Percentiles rank a stretch among this genome's conserved stretches.
Evolutionary conservation across 176 grass and related monocot species (phyloP).

Genomic region (Urochloa ruziziensis): DNA sequence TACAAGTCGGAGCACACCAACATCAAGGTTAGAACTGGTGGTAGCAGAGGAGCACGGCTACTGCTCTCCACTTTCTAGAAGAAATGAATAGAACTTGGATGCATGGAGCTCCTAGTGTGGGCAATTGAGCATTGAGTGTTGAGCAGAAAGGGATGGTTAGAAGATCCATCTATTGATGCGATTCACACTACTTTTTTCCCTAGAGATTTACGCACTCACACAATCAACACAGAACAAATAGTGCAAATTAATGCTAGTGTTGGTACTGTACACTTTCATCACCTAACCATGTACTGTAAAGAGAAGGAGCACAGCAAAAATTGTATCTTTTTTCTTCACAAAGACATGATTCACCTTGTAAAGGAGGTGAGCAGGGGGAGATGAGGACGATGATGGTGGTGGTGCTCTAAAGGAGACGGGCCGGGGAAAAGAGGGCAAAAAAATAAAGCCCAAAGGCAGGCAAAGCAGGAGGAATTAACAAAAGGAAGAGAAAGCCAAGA

Average conservation of each 20-base stretch:
- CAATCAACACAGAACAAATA: neutral
- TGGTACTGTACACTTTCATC: neutral
- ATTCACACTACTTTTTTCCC: neutral
- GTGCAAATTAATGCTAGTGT: neutral
- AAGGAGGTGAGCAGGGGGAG: constrained; percentile 48
- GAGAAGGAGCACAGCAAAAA: constrained; percentile 46
- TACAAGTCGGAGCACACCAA: constrained; percentile 9
- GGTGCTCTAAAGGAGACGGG: constrained; percentile 49
- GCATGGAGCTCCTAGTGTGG: constrained; percentile 6
- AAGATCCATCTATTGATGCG: constrained; percentile 2
- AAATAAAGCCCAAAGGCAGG: constrained; percentile 28
- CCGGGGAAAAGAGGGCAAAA: constrained; percentile 35
- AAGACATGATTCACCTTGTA: constrained; percentile 62
- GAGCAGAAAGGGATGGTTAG: neutral
- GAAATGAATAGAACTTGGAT: neutral
- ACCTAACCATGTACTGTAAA: constrained; percentile 32
- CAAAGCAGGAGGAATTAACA: constrained; percentile 47
- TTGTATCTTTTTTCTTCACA: constrained; percentile 59
- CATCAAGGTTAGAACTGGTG: constrained; percentile 2
- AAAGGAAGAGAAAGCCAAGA: constrained; percentile 34
- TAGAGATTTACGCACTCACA: neutral
- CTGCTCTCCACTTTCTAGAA: constrained; percentile 12
- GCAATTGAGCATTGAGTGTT: neutral
- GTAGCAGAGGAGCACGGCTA: neutral
- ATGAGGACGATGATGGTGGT: constrained; percentile 28